Evolutionary conservation across 768 basidiomycete genomes (phyloP), one percentile per base, ranked within the genome.

Genomic region (Cubamyces lactineus): DNA sequence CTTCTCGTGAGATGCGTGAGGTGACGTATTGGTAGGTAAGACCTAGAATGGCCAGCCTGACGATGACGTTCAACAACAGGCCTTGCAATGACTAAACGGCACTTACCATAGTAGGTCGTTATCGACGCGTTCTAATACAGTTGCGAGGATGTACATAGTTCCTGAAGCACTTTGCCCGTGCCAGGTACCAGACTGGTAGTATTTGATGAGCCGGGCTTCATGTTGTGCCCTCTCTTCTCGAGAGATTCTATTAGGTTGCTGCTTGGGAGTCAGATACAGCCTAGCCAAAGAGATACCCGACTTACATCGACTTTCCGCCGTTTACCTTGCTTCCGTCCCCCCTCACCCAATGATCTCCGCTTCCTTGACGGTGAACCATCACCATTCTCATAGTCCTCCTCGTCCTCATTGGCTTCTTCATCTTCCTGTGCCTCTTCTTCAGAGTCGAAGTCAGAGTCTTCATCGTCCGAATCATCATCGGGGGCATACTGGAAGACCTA

Each of bases 21-120:
- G 91, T 86, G 45, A 84, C 84, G 72, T 98, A 98, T 77, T 99
- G 97, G 72, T 86, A 88, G 17, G 97, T 98, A 38, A 98, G 81
- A 45, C 95, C 94, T 48, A 98, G 82, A 65, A 98, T 94, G 9
- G 95, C 93, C 34, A 96, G 82, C 94, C 94, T 95, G 71, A 42
- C 15, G 13, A 48, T 19, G 12, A 19, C 17, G 42, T 23, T 57
- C 63, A 64, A 61, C 54, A 48, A 45, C 16, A 28, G 9, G 19
- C 30, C 26, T 49, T 5, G 16, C 40, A 21, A 21, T 52, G 46
- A 26, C 28, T 23, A 21, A 26, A n/a, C 28, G 39, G 15, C 28
- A 6, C 55, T 7, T 34, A 94, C 97, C 97, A 99, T 48, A 98
- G 79, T 7, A 96, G 81, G 73, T 98, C 94, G 70, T 94, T 93